Conservation (phyloP, 768 basidiomycete genomes). For the Cantharellus anzutake region DNA sequence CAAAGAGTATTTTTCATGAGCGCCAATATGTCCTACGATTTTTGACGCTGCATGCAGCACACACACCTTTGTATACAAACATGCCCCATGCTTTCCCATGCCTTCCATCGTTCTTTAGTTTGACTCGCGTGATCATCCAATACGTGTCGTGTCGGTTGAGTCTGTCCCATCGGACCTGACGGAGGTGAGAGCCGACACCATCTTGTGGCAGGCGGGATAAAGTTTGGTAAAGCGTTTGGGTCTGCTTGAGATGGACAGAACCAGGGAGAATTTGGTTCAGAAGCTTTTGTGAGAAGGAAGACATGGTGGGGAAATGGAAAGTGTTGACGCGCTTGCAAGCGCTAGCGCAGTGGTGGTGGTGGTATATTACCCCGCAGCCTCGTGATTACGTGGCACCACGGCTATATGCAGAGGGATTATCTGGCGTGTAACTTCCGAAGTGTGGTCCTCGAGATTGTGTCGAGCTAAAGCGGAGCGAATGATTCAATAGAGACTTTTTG, state of each 20-base stretch:
- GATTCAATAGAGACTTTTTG: no score
- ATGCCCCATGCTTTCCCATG: conserved; percentile 76
- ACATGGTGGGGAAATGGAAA: background rate
- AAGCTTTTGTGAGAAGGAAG: background rate
- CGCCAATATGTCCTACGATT: background rate
- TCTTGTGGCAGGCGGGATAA: conserved; percentile 48
- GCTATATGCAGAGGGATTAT: no score
- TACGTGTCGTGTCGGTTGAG: conserved; percentile 50
- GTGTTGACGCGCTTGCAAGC: no score
- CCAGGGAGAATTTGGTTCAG: conserved; percentile 18
- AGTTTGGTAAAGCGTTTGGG: conserved; percentile 42
- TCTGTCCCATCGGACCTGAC: conserved; percentile 53
- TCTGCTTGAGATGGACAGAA: conserved; percentile 5
- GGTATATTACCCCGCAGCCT: no score
- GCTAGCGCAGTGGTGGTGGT: no score
- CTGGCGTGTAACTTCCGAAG: no score
- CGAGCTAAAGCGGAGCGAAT: no score
- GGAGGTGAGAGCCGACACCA: conserved; percentile 45
- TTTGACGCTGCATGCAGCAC: background rate
- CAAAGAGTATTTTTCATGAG: background rate
- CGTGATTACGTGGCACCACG: no score
- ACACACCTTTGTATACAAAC: conserved; percentile 55
- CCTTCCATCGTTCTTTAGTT: conserved; percentile 49
- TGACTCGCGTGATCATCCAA: conserved; percentile 56
- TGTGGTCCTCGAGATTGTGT: no score